phyloP scores from a whole-genome alignment of 2,329 filamentous ascomycete genomes.

The Didymella keratinophila region DNA sequence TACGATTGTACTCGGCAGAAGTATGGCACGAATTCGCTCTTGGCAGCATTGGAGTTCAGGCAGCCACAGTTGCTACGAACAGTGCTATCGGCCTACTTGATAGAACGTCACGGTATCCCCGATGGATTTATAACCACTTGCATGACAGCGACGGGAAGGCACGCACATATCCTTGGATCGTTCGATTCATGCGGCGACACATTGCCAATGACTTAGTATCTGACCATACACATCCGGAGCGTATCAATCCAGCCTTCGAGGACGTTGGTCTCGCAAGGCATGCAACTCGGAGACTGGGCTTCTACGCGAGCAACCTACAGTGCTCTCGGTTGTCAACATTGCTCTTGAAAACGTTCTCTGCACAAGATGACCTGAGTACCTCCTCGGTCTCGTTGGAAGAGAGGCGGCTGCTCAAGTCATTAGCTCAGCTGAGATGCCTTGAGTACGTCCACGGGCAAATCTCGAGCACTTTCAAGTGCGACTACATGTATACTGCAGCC shows the following conservation, averaged over 20 bases:
- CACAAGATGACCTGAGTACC: too few relatives aligned
- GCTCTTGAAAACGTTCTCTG: not conserved
- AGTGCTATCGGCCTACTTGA: constrained; percentile 27
- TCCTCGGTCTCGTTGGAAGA: not conserved
- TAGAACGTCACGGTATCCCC: not conserved
- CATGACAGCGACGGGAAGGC: not conserved
- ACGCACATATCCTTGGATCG: constrained; percentile 4
- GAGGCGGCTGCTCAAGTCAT: constrained; percentile 11
- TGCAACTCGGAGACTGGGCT: constrained; percentile 6
- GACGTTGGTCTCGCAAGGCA: constrained; percentile 7
- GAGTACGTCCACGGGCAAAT: not conserved
- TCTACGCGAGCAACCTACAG: not conserved
- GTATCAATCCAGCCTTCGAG: constrained; percentile 1
- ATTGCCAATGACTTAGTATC: not conserved
- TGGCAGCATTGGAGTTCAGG: constrained; percentile 42
- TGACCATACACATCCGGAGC: not conserved
- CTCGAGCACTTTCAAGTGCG: not conserved
- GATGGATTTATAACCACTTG: not conserved
- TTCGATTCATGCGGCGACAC: constrained; percentile 3
- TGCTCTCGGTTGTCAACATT: not conserved
- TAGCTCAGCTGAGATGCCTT: constrained; percentile 5
- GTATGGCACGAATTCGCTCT: constrained; percentile 45
- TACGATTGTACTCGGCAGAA: constrained; percentile 37
- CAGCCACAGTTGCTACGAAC: constrained; percentile 46
- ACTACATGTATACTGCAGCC: constrained; percentile 1